A percentile compares a stretch with the other conserved stretches of the same genome.
phyloP scores from a whole-genome alignment of 345 rosid genomes.

The Gossypium arboreum region DNA sequence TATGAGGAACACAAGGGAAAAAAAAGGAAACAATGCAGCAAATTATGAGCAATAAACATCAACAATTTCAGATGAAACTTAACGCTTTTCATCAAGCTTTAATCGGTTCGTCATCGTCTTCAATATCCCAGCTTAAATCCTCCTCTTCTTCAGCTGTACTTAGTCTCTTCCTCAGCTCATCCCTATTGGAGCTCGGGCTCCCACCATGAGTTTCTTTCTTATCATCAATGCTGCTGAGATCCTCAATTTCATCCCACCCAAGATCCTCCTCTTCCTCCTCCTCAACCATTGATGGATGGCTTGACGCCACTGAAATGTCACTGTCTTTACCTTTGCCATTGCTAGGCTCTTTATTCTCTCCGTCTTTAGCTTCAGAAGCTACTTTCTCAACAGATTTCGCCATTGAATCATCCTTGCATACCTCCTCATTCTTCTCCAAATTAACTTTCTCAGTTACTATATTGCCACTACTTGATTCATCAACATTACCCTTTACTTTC shows the following conservation, averaged over 20 bases:
- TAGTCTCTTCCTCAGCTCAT: constrained; percentile 6
- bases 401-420: constrained; percentile 16
- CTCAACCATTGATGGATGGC: constrained; percentile 32
- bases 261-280: constrained; percentile 41
- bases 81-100: constrained; percentile 30
- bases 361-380: constrained; percentile 17
- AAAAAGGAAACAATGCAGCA: background rate
- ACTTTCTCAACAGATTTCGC: constrained; percentile 33
- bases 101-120: constrained; percentile 61
- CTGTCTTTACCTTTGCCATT: constrained; percentile 27
- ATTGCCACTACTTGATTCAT: constrained; percentile 23
- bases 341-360: constrained; percentile 30
- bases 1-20: background rate
- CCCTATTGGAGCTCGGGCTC: constrained; percentile 26
- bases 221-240: constrained; percentile 47
- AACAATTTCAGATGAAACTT: background rate
- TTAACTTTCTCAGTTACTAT: constrained; percentile 17
- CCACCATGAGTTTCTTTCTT: constrained; percentile 31
- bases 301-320: constrained; percentile 38
- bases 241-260: constrained; percentile 60
- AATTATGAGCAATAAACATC: constrained; percentile 14
- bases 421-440: constrained; percentile 16
- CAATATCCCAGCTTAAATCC: constrained; percentile 86
- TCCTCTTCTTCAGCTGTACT: constrained; percentile 33
- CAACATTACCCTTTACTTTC: constrained; percentile 15